Base-by-base conservation (phyloP, 768 basidiomycete genomes). In the Amyloporia xantha region DNA sequence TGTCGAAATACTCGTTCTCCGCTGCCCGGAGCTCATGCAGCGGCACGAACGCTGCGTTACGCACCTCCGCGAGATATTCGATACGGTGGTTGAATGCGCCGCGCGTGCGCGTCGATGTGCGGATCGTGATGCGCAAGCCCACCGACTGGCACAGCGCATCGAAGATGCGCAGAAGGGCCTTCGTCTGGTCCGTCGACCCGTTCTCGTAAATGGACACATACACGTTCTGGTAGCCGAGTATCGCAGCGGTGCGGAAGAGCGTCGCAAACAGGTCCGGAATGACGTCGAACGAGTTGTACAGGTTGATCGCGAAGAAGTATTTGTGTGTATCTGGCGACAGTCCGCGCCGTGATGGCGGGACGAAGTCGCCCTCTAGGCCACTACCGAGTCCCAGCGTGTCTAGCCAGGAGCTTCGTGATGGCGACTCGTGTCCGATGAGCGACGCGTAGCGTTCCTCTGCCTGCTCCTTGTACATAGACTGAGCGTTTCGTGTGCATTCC, bases 1-100 rank as follows among this genome's bases (percentile, higher is more conserved):
- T 81, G 70, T 99, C 95, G 57, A 98, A 99, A 58, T 90, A 85
- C 68, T 98, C 95, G 63, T 87, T 87, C 63, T 93, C 84, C 21
- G 84, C 71, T 63, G 96, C 94, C 35, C 96, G 77, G 30, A 96
- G 77, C 61, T 98, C 96, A 69, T 95, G 88, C 20, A 98, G 73
- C 1, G 96, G 96, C 2, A 89, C 92, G 65, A 99, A 89, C 12
- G 96, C 96, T 23, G 91, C 86, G 66, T 99, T 98, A 52, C 96
- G 88, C n/a, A 99, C 95, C 63, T 99, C 95, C n/a, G 96, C 96
- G 45, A 99, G 84, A 71, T 99, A 99, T 68, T 99, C 96, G 74
- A 99, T 99, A 46, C 96, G 94, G 66, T 99, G 96, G 68, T 95
- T 95, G 76, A 98, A 98, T 7, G 88, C 86, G 35, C 96, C 96